phyloP scores from a whole-genome alignment of 306 rosid genomes.

The Alnus rubra region DNA sequence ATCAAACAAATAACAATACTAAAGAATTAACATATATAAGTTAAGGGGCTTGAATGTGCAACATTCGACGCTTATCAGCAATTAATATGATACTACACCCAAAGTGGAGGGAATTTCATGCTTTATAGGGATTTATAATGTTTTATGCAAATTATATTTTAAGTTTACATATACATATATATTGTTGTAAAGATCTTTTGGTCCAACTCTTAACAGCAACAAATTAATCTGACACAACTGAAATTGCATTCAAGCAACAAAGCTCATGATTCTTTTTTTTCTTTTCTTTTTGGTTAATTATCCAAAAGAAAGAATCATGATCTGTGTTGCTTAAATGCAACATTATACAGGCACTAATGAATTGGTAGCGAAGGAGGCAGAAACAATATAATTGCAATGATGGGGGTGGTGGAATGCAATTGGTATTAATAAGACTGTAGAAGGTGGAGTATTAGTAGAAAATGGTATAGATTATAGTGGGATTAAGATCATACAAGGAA shows the following conservation, averaged over 20 bases:
- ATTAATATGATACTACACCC: slow-evolving; percentile 21
- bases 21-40: too few species aligned
- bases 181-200: not conserved
- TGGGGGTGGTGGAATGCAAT: not conserved
- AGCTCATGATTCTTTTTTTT: too few species aligned
- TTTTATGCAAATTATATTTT: not conserved
- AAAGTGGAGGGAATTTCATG: not conserved
- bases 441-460: not conserved
- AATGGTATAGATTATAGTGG: not conserved
- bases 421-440: not conserved
- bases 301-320: too few species aligned
- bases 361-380: too few species aligned
- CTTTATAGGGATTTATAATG: not conserved
- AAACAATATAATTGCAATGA: too few species aligned
- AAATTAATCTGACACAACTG: not conserved
- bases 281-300: too few species aligned
- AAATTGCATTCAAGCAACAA: not conserved
- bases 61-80: too few species aligned
- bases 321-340: too few species aligned
- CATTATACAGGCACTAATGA: too few species aligned
- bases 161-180: not conserved
- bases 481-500: not conserved
- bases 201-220: not conserved
- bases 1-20: too few species aligned
- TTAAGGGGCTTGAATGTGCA: too few species aligned